Evolutionary conservation across 2,329 filamentous ascomycete genomes (phyloP).

Genomic region (Biscogniauxia marginata): DNA sequence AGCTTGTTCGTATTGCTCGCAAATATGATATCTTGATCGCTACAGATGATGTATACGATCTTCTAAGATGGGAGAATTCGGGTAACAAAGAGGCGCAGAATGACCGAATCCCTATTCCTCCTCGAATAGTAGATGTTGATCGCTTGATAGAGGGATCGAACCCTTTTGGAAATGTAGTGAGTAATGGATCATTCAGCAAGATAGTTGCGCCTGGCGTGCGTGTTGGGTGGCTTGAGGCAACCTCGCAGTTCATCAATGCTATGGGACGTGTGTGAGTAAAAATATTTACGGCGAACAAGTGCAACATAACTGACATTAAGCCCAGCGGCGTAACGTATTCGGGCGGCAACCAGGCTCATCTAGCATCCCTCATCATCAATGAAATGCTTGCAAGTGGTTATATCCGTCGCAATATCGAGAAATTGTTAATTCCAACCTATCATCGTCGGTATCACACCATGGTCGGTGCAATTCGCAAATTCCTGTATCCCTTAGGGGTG

Average conservation of each 20-base stretch:
- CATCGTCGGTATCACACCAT: conserved; percentile 30
- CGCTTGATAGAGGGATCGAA: conserved; percentile 54
- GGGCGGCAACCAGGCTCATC: conserved; percentile 29
- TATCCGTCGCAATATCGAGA: conserved; percentile 52
- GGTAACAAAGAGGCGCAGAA: not conserved
- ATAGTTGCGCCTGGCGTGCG: conserved; percentile 60
- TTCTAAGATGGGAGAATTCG: conserved; percentile 54
- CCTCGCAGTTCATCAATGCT: too few relatives aligned
- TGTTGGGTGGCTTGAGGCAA: conserved; percentile 51
- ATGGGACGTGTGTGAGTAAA: too few relatives aligned
- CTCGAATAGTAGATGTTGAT: conserved; percentile 61
- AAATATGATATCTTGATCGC: conserved; percentile 64
- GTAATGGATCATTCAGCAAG: conserved; percentile 67
- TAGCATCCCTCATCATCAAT: conserved; percentile 35
- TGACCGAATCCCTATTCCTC: conserved; percentile 32
- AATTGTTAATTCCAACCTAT: conserved; percentile 56
- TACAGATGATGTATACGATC: conserved; percentile 72
- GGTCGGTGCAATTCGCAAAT: conserved; percentile 18
- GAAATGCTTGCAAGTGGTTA: conserved; percentile 51
- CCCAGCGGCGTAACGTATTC: conserved; percentile 26
- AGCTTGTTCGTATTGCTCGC: conserved; percentile 59
- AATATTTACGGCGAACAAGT: too few relatives aligned
- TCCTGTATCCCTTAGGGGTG: conserved; percentile 24
- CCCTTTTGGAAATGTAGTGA: conserved; percentile 61
- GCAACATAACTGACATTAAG: not conserved